Evolutionary conservation across 2,329 filamentous ascomycete species (phyloP), one percentile per base, ranked within the genome.

Genomic region (Xylaria sp.): DNA sequence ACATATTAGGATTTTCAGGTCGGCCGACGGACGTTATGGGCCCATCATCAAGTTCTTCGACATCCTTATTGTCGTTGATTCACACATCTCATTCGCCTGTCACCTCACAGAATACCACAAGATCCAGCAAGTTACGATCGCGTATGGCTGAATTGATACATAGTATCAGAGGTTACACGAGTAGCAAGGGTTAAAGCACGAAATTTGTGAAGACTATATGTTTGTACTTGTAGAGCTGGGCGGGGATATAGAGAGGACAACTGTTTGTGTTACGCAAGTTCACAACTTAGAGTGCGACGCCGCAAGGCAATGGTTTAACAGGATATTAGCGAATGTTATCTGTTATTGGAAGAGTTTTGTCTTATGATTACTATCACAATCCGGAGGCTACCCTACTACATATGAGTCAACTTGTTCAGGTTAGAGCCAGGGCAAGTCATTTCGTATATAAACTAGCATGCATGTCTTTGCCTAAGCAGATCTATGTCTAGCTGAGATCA

Each of bases 21-120:
- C 67, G 67, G 15, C 67, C 64, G 1, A 69, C 55, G 10, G 67
- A 69, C 13, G 39, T 69, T 20, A 61, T 58, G 13, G 59, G 64
- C 43, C 20, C 51, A 10, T 20, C 63, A n/a, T 48, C 66, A 23
- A 66, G 57, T 39, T 36, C 62, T 31, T 66, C 67, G 28, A 48
- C 61, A 6, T 59, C 67, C 3, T 36, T 69, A 2, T 49, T 62
- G 3, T 58, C 67, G 2, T 56, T 69, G 18, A 48, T 58, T 33
- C 57, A 43, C 28, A 54, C 28, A 15, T 23, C 48, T 5, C 59
- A 41, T 46, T 51, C 62, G 2, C 55, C 55, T 25, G n/a, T 41
- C 3, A 10, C 5, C 36, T 12, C 63, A 15, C n/a, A 15, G 20
- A 23, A 33, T 28, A 1, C 52, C 15, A 54, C 33, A n/a, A 63